Evolutionary conservation across 2,329 filamentous ascomycete species (phyloP), one percentile per base, ranked within the genome.

Genomic region (Byssochlamys sp.): DNA sequence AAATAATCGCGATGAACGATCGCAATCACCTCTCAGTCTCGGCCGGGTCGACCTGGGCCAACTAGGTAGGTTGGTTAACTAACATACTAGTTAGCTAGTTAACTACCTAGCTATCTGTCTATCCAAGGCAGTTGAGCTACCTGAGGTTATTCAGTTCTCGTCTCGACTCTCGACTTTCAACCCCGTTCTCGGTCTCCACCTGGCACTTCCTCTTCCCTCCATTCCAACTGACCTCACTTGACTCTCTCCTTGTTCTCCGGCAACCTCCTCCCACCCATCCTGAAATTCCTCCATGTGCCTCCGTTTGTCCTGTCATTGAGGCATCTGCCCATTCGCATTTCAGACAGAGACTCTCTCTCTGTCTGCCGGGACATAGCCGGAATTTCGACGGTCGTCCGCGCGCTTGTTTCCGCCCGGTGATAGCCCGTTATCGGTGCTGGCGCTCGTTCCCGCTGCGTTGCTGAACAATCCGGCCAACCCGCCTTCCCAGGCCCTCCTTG

Each of bases 251-350:
- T 19, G 39, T 24, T 45, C n/a, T n/a, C 39, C 6, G 39, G 39
- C n/a, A 4, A 45, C 19, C 19, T 19, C 19, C 39, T 31, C 39
- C 39, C 19, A 19, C n/a, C 39, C 14, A 7, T 19, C 39, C 4
- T 19, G 10, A n/a, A 45, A 19, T 45, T 45, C 14, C 52, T 59
- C 57, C 29, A 58, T 55, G 39, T 29, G 57, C 57, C 59, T 53
- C 59, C 53, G 54, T 55, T 39, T 62, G 57, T 58, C 62, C 59
- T 51, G 60, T 65, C 60, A 63, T 55, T 58, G 53, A 56, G 56
- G 62, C 53, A 59, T 51, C 59, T 50, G 57, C 59, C 49, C 12
- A 12, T 25, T 28, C 9, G 19, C 49, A 51, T 25, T 9, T 14
- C 49, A 28, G 49, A 24, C 27, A 28, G 49, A 51, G 4, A 27